Evolutionary conservation across 352 stramenopile genomes (phyloP).

Genomic region (Globisporangium viniferum): DNA sequence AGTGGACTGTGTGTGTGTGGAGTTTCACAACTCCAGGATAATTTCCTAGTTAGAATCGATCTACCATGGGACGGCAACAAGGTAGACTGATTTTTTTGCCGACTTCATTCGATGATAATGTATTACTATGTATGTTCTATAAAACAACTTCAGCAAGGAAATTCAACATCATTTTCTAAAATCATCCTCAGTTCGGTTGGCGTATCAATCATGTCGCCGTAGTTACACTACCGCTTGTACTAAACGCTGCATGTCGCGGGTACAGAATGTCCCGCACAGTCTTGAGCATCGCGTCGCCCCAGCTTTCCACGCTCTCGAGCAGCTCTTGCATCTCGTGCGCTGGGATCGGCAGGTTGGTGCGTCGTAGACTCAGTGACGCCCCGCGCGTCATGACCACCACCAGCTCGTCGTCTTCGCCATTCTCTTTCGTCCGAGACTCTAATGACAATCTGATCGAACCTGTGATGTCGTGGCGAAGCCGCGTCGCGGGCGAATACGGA

Average conservation of each 20-base stretch:
- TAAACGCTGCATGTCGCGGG: not conserved
- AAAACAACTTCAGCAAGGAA: too few relatives aligned
- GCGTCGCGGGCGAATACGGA: constrained; percentile 6
- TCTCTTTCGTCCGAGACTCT: not conserved
- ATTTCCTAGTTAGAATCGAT: too few relatives aligned
- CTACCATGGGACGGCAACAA: too few relatives aligned
- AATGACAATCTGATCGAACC: not conserved
- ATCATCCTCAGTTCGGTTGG: too few relatives aligned
- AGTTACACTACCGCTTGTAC: too few relatives aligned
- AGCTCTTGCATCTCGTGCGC: not conserved
- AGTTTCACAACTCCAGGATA: too few relatives aligned
- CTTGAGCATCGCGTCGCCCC: constrained; percentile 3
- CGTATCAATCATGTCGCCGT: too few relatives aligned
- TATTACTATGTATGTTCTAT: too few relatives aligned
- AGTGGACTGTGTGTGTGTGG: too few relatives aligned
- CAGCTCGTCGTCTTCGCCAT: not conserved
- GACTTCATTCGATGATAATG: too few relatives aligned
- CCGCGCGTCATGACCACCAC: constrained; percentile 7
- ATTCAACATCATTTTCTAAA: too few relatives aligned
- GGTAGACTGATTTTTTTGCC: too few relatives aligned
- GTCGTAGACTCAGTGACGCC: not conserved
- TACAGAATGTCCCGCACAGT: not conserved
- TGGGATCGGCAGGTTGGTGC: not conserved
- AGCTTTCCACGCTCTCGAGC: not conserved
- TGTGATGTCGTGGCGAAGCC: constrained; percentile 3